phyloP scores from a whole-genome alignment of 192 early-diverging fungal genomes.

The Phycomyces nitens region DNA sequence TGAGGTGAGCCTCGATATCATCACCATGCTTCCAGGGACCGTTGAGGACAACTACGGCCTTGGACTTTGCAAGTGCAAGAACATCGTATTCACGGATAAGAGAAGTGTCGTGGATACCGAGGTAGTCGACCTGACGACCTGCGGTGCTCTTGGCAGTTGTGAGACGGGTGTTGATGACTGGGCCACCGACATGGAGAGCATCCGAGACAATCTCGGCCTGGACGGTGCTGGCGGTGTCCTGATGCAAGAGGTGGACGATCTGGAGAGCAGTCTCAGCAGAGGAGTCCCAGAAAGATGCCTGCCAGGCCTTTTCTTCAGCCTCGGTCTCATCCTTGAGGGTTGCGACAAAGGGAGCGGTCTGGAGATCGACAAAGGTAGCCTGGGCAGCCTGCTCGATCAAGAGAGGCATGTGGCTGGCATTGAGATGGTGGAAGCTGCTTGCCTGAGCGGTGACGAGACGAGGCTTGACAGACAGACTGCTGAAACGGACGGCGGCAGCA shows the following conservation, averaged over 20 bases:
- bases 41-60: slow-evolving; percentile 61
- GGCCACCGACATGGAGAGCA: slow-evolving; percentile 56
- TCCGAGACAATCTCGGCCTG: slow-evolving; percentile 46
- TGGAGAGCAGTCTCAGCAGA: slow-evolving; percentile 29
- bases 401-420: slow-evolving; percentile 18
- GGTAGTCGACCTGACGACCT: slow-evolving; percentile 51
- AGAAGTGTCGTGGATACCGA: slow-evolving; percentile 59
- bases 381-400: slow-evolving; percentile 13
- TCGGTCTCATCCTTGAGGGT: slow-evolving; percentile 12
- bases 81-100: slow-evolving; percentile 60
- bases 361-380: slow-evolving; percentile 28
- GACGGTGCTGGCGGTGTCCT: slow-evolving; percentile 17
- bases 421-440: slow-evolving; percentile 28
- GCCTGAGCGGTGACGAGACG: slow-evolving; percentile 53
- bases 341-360: slow-evolving; percentile 22
- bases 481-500: slow-evolving; percentile 57
- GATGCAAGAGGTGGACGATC: slow-evolving; percentile 41
- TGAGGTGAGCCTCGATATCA: slow-evolving; percentile 65
- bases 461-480: slow-evolving; percentile 40
- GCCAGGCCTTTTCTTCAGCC: slow-evolving; percentile 2
- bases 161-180: slow-evolving; percentile 52
- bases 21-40: slow-evolving; percentile 59
- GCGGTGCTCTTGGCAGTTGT: slow-evolving; percentile 28
- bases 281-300: slow-evolving; percentile 33
- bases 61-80: slow-evolving; percentile 44